phyloP scores from a whole-genome alignment of 768 basidiomycete genomes.

The Pleurotus eryngii region DNA sequence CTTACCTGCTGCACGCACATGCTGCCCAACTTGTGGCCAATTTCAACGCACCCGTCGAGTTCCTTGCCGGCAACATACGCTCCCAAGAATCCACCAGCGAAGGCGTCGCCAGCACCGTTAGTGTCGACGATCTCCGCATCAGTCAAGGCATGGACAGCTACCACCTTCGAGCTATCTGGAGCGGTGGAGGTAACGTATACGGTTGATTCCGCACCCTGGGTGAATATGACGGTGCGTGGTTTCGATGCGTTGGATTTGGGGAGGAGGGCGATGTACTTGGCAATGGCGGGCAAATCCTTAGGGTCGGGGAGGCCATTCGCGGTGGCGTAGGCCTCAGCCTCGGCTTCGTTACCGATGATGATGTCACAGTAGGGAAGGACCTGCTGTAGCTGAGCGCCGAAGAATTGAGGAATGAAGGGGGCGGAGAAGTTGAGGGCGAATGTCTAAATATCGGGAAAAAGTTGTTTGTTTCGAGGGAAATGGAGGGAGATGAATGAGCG shows the following conservation, averaged over 20 bases:
- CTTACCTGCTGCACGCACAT: conserved; percentile 82
- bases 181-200: conserved; percentile 64
- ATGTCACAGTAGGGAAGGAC: conserved; percentile 84
- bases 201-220: conserved; percentile 82
- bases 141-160: conserved; percentile 53
- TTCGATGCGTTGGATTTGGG: conserved; percentile 75
- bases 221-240: conserved; percentile 84
- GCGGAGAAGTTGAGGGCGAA: conserved; percentile 94
- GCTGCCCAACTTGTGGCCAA: conserved; percentile 81
- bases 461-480: conserved; percentile 4
- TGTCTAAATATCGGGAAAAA: conserved; percentile 42
- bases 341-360: conserved; percentile 94
- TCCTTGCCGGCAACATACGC: conserved; percentile 77
- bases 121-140: conserved; percentile 85
- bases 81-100: conserved; percentile 94
- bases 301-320: conserved; percentile 66
- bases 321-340: conserved; percentile 83
- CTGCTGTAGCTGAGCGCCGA: conserved; percentile 74
- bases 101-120: conserved; percentile 97
- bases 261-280: conserved; percentile 68
- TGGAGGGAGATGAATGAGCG: conserved; percentile 6
- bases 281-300: conserved; percentile 66
- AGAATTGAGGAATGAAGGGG: conserved; percentile 96
- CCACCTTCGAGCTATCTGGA: conserved; percentile 52
- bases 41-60: conserved; percentile 73